Evolutionary conservation across 139 green algal genomes (phyloP).

Genomic region (Micractinium sp.): DNA sequence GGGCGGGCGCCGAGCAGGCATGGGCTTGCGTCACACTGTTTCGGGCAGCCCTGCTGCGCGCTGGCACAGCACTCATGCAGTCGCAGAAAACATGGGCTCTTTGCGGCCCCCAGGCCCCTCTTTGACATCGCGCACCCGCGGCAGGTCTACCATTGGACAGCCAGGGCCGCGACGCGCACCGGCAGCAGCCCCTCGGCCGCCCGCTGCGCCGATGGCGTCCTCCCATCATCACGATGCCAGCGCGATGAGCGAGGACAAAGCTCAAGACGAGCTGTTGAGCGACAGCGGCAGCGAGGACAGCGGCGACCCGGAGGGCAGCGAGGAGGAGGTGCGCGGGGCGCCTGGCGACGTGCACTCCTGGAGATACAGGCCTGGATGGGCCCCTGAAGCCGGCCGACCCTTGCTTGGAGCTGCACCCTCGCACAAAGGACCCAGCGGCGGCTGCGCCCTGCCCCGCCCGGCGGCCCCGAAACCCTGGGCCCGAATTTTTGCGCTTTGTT

Average conservation of each 20-base stretch:
- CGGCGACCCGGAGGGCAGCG: constrained; percentile 25
- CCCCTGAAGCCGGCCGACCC: background rate
- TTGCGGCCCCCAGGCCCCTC: background rate
- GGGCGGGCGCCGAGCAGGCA: no score
- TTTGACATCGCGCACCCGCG: background rate
- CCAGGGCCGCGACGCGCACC: background rate
- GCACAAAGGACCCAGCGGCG: no score
- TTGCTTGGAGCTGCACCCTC: background rate
- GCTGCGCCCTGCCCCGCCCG: no score
- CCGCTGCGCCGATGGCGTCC: background rate
- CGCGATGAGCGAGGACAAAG: constrained; percentile 33
- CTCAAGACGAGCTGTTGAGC: constrained; percentile 26
- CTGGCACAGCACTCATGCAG: no score
- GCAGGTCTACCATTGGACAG: background rate
- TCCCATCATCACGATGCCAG: background rate
- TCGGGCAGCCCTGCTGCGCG: no score
- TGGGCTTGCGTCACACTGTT: no score
- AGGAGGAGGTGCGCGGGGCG: constrained; percentile 12
- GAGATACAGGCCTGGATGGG: no score
- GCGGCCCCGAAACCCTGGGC: no score
- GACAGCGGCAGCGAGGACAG: constrained; percentile 37
- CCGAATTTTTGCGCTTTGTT: no score
- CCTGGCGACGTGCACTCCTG: no score
- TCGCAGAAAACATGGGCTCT: no score
- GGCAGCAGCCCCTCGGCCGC: background rate